phyloP scores from a whole-genome alignment of 2,329 filamentous ascomycete genomes.

The Pyrenophora tritici-repentis region DNA sequence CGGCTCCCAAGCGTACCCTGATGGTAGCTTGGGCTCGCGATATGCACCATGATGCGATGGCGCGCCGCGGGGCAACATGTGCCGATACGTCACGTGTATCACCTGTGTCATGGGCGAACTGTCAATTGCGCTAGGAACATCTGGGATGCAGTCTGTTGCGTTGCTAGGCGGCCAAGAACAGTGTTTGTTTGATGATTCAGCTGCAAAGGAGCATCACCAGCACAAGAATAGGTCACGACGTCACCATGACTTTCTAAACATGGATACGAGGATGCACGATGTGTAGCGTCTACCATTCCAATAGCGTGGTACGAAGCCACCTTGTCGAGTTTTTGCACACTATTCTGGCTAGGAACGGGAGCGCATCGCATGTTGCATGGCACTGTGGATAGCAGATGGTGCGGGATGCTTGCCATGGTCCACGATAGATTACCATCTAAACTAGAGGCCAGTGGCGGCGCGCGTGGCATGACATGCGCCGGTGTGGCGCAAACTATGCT shows the following conservation, averaged over 20 bases:
- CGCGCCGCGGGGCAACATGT: slow-evolving; percentile 26
- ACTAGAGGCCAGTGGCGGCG: background rate
- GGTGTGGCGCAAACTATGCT: background rate
- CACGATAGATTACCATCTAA: background rate
- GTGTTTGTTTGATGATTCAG: slow-evolving; percentile 1
- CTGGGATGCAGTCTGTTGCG: background rate
- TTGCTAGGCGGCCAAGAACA: slow-evolving; percentile 1
- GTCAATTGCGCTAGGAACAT: background rate
- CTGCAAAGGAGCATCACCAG: background rate
- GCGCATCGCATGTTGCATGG: background rate
- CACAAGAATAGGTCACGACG: slow-evolving; percentile 7
- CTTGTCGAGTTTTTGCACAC: background rate
- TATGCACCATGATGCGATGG: slow-evolving; percentile 18
- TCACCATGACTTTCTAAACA: slow-evolving; percentile 1
- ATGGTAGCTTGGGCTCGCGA: slow-evolving; percentile 29
- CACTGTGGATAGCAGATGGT: too few species aligned
- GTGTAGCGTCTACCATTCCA: slow-evolving; percentile 1
- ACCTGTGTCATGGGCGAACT: background rate
- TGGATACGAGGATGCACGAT: slow-evolving; percentile 2
- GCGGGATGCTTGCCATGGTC: too few species aligned
- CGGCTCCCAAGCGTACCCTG: slow-evolving; percentile 35
- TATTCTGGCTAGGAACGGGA: slow-evolving; percentile 4
- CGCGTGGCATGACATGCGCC: background rate
- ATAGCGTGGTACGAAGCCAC: slow-evolving; percentile 2
- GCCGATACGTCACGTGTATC: slow-evolving; percentile 17